Evolutionary conservation across 345 rosid species (phyloP).

Genomic region (Lenwebbia sp.): DNA sequence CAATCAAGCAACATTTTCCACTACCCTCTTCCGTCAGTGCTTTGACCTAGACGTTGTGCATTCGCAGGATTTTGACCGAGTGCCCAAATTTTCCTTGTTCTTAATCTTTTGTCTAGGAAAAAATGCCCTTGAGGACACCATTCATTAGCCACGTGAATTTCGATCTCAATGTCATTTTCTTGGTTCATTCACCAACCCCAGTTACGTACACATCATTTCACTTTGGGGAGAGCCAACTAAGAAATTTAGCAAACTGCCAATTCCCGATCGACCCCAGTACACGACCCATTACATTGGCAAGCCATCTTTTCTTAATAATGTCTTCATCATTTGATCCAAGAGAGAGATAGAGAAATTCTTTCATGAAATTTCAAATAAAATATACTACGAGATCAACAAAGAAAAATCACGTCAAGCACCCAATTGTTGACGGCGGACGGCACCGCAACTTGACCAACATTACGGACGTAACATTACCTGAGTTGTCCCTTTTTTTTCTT

Average conservation of each 20-base stretch:
- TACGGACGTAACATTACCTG: background rate
- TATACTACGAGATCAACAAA: background rate
- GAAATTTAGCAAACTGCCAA: background rate
- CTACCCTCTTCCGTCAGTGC: background rate
- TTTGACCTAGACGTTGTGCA: background rate
- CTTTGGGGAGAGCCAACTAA: background rate
- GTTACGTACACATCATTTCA: background rate
- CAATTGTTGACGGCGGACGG: background rate
- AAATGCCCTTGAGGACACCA: background rate
- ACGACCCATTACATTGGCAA: background rate
- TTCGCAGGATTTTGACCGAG: background rate
- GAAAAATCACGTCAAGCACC: background rate
- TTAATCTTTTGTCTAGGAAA: background rate
- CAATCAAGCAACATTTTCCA: background rate
- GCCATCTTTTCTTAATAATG: background rate
- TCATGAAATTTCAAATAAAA: background rate
- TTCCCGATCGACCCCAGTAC: background rate
- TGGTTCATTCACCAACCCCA: background rate
- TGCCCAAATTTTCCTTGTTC: background rate
- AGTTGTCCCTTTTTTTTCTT: background rate
- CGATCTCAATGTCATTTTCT: background rate
- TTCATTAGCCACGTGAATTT: background rate
- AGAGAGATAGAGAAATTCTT: background rate
- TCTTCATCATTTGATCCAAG: background rate
- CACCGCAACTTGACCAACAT: background rate